Conservation (phyloP, 768 basidiomycete genomes). For the Podaxis sp. region DNA sequence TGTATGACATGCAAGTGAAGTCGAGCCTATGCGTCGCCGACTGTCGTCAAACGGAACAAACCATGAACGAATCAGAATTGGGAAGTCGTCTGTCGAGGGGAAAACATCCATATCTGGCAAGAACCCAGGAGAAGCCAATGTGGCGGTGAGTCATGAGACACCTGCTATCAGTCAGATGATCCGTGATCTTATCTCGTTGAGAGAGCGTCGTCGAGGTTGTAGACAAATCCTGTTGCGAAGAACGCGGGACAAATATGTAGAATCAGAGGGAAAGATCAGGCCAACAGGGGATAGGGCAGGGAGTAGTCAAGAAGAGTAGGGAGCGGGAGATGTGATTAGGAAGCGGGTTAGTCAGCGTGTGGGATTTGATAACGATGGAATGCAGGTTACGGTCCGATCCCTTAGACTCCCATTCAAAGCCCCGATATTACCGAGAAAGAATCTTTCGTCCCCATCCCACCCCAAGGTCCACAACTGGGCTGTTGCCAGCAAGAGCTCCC, state of each 20-base stretch:
- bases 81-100: neutral
- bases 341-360: constrained; percentile 9
- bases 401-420: neutral
- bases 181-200: constrained; percentile 1
- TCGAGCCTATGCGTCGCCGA: too few species aligned
- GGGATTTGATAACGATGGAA: constrained; percentile 4
- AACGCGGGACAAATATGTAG: neutral
- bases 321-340: neutral
- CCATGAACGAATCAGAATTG: neutral
- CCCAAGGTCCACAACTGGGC: constrained; percentile 12
- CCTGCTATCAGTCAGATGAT: neutral
- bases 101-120: neutral
- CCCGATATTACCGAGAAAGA: neutral
- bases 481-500: constrained; percentile 3
- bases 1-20: too few species aligned
- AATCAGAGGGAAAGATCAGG: neutral
- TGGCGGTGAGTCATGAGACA: constrained; percentile 7
- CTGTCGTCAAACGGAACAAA: neutral
- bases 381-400: constrained; percentile 1
- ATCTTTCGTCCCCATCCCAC: constrained; percentile 12
- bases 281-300: neutral
- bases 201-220: neutral
- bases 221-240: neutral
- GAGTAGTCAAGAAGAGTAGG: neutral
- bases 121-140: neutral